Percentiles rank a stretch among this genome's conserved stretches.
These are phyloP conservation scores for Calonectria hongkongensis DNA, from an alignment of 2,329 filamentous ascomycete genomes.

Conservation along the genomic window DNA sequence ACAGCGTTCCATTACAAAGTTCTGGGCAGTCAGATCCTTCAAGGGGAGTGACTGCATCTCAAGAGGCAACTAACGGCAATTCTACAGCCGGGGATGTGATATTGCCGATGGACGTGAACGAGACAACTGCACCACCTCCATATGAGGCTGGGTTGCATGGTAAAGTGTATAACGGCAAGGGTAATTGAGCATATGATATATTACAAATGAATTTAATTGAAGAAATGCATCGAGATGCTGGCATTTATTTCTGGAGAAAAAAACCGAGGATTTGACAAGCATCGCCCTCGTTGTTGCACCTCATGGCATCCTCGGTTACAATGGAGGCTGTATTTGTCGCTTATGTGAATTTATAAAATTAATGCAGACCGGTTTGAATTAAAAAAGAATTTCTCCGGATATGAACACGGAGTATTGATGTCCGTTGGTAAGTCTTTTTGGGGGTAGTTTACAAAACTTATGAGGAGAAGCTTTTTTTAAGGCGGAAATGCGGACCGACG, in stretches of 20 bases:
- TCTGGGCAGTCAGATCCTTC: background rate
- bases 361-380: background rate
- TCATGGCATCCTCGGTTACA: no score
- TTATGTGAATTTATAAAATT: background rate
- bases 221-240: background rate
- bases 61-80: background rate
- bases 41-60: background rate
- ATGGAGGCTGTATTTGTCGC: no score
- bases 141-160: background rate
- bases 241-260: background rate
- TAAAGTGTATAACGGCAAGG: background rate
- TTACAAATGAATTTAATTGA: background rate
- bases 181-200: background rate
- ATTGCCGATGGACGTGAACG: background rate
- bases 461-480: background rate
- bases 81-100: background rate
- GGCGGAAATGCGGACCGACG: slow-evolving; percentile 12
- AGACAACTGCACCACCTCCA: background rate
- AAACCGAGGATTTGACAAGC: no score
- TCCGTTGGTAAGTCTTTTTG: background rate
- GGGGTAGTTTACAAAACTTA: no score
- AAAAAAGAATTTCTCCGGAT: background rate
- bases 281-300: no score
- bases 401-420: background rate
- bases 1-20: background rate